These are phyloP conservation scores for Cystobasidium tubakii DNA, from an alignment of 768 basidiomycete genomes.

Conservation along the genomic window DNA sequence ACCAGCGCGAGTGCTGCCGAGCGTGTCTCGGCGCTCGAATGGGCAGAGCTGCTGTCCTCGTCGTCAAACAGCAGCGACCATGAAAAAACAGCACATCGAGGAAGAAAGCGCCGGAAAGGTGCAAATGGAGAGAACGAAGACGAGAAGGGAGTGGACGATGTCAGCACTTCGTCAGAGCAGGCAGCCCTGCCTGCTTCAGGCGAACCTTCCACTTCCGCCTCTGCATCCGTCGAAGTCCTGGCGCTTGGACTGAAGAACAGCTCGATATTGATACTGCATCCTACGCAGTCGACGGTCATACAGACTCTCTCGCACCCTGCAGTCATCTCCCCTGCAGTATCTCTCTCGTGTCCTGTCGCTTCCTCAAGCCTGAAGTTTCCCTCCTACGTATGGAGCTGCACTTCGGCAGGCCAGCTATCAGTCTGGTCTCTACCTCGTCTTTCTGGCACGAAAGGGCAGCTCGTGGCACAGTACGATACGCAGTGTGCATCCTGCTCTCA, in stretches of 20 bases:
- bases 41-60: conserved; percentile 10
- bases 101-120: neutral
- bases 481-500: conserved; percentile 7
- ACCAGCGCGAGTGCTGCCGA: conserved; percentile 14
- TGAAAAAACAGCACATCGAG: conserved; percentile 6
- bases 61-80: neutral
- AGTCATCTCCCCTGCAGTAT: neutral
- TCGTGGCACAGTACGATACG: neutral
- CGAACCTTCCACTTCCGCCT: neutral
- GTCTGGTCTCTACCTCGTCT: neutral
- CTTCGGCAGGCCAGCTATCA: neutral
- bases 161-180: neutral
- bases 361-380: neutral
- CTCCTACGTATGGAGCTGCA: neutral
- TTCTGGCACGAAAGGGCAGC: neutral
- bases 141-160: neutral
- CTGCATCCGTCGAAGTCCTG: neutral
- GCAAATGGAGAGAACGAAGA: neutral
- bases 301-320: conserved; percentile 17
- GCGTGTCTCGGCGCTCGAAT: conserved; percentile 3
- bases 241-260: conserved; percentile 10
- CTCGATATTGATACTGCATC: neutral
- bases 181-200: neutral
- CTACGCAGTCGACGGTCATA: conserved; percentile 5
- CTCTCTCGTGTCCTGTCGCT: neutral